These are phyloP conservation scores for Cladophialophora bantiana DNA, from an alignment of 2,329 filamentous ascomycete genomes.

Conservation along the genomic window DNA sequence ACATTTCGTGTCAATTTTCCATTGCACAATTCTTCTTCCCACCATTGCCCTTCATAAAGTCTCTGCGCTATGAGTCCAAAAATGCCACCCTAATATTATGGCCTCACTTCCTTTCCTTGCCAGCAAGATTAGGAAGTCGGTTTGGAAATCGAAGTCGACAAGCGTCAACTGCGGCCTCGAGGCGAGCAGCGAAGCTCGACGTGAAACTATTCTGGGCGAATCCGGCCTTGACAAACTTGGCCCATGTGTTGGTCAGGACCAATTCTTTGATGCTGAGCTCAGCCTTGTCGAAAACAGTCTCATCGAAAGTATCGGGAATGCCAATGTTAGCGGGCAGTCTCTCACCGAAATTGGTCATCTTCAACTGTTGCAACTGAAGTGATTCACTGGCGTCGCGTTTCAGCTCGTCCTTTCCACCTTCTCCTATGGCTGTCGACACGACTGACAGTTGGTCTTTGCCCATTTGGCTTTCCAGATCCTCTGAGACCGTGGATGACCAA, in stretches of 20 bases:
- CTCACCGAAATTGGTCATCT: slow-evolving; percentile 42
- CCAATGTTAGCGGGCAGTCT: slow-evolving; percentile 46
- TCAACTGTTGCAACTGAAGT: slow-evolving; percentile 34
- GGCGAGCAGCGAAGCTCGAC: slow-evolving; percentile 17
- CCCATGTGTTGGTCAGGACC: slow-evolving; percentile 73
- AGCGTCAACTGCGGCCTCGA: slow-evolving; percentile 22
- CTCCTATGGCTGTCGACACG: slow-evolving; percentile 29
- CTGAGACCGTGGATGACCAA: slow-evolving; percentile 40
- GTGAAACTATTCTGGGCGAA: slow-evolving; percentile 35
- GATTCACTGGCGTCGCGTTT: slow-evolving; percentile 12
- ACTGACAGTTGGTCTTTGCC: slow-evolving; percentile 35
- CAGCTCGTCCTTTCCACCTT: slow-evolving; percentile 25
- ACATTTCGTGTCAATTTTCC: slow-evolving; percentile 20
- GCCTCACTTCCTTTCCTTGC: slow-evolving; percentile 16
- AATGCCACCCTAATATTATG: slow-evolving; percentile 1
- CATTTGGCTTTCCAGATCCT: slow-evolving; percentile 38
- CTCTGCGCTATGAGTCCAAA: slow-evolving; percentile 5
- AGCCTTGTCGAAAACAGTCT: slow-evolving; percentile 64
- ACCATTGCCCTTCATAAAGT: slow-evolving; percentile 6
- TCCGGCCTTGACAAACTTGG: slow-evolving; percentile 48
- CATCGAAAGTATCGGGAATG: slow-evolving; percentile 56
- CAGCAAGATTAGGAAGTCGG: slow-evolving; percentile 18
- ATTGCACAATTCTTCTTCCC: slow-evolving; percentile 8
- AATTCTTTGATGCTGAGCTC: slow-evolving; percentile 70
- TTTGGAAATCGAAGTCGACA: slow-evolving; percentile 23